These are phyloP conservation scores for Pelargonium fulgidum DNA, from an alignment of 441 rosid species.

Conservation along the genomic window DNA sequence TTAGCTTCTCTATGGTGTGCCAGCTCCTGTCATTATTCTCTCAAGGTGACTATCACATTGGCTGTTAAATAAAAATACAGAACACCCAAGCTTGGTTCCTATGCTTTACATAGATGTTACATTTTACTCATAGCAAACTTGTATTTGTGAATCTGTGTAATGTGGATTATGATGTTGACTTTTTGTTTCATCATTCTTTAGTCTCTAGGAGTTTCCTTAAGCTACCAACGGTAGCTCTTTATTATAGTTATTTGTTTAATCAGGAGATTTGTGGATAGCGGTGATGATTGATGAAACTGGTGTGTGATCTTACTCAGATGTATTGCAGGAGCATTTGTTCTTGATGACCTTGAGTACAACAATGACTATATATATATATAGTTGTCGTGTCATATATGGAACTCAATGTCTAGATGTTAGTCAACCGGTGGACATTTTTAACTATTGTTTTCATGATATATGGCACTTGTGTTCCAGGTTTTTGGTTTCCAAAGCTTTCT, in stretches of 20 bases:
- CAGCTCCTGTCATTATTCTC: slow-evolving; percentile 20
- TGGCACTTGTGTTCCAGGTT: background rate
- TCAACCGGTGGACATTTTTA: no score
- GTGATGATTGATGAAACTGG: background rate
- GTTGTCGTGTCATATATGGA: background rate
- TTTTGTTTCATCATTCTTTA: background rate
- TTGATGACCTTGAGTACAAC: background rate
- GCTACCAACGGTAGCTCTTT: slow-evolving; percentile 1
- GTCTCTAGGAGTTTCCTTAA: slow-evolving; percentile 1
- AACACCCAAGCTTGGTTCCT: slow-evolving; percentile 27
- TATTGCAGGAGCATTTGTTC: slow-evolving; percentile 1
- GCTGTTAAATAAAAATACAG: slow-evolving; percentile 26
- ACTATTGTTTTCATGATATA: background rate
- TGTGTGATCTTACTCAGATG: background rate
- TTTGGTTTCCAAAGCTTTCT: background rate
- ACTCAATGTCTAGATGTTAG: no score
- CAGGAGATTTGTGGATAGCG: slow-evolving; percentile 6
- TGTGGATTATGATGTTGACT: slow-evolving; percentile 12
- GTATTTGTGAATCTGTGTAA: slow-evolving; percentile 35
- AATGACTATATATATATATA: background rate
- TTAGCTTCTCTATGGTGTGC: slow-evolving; percentile 25
- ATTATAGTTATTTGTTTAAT: background rate
- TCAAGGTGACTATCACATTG: slow-evolving; percentile 39
- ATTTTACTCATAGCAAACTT: slow-evolving; percentile 31
- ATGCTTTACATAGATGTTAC: slow-evolving; percentile 40